phyloP scores from a whole-genome alignment of 352 stramenopile genomes.

The Phytophthora niederhauseri region DNA sequence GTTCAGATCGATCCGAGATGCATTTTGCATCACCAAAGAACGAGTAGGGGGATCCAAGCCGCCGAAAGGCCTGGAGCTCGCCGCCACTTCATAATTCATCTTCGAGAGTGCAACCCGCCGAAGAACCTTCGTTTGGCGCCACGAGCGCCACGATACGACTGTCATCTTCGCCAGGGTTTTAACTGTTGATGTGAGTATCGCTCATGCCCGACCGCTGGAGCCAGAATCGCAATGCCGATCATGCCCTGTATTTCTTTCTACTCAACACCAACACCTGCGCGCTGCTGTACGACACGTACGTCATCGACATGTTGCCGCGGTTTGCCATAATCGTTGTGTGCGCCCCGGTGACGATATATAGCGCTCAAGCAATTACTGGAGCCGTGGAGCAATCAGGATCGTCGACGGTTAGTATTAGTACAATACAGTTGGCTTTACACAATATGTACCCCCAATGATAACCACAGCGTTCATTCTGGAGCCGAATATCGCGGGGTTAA shows the following conservation, averaged over 20 bases:
- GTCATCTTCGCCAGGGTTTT: conserved; percentile 10
- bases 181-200: conserved; percentile 37
- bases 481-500: conserved; percentile 34
- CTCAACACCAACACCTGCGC: conserved; percentile 35
- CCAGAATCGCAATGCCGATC: conserved; percentile 25
- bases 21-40: too few species aligned
- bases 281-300: conserved; percentile 29
- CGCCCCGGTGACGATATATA: too few species aligned
- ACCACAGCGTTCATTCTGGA: conserved; percentile 32
- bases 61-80: too few species aligned
- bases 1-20: too few species aligned
- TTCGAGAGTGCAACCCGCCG: too few species aligned
- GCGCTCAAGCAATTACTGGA: too few species aligned
- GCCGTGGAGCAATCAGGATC: too few species aligned
- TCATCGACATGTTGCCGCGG: conserved; percentile 23
- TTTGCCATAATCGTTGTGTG: conserved; percentile 11
- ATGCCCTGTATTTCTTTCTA: conserved; percentile 23
- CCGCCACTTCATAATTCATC: too few species aligned
- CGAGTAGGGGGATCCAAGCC: too few species aligned
- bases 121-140: not conserved
- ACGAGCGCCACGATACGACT: conserved; percentile 15
- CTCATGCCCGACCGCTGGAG: conserved; percentile 29
- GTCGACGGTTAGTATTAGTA: too few species aligned
- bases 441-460: too few species aligned
- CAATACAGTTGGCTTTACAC: too few species aligned